Conservation (phyloP, 1,284 basidiomycete species). For the Exsudoporus floridanus region DNA sequence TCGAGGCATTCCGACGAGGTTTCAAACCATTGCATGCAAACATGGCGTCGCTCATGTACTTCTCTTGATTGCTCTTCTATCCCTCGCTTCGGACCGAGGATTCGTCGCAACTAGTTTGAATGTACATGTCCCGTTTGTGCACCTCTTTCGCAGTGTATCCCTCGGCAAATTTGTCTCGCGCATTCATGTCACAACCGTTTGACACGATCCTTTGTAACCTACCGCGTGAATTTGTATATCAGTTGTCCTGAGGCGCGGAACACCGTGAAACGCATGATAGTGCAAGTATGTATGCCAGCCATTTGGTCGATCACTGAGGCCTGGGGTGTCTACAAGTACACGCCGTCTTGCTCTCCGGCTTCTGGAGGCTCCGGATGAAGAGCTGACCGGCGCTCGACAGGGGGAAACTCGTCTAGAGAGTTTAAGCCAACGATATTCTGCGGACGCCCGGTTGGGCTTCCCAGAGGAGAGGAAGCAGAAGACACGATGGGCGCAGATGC, state of each 20-base stretch:
- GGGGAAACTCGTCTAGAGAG: slow-evolving; percentile 11
- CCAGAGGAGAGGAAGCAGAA: background rate
- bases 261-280: background rate
- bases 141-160: background rate
- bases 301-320: background rate
- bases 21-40: slow-evolving; percentile 57
- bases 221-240: slow-evolving; percentile 1
- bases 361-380: background rate
- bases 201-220: slow-evolving; percentile 1
- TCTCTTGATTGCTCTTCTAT: slow-evolving; percentile 40
- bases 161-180: background rate
- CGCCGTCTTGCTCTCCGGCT: slow-evolving; percentile 15
- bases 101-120: background rate
- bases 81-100: background rate
- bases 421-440: slow-evolving; percentile 10
- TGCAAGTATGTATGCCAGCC: background rate
- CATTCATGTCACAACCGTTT: background rate
- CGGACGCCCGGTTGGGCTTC: slow-evolving; percentile 1
- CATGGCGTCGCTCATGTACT: slow-evolving; percentile 63
- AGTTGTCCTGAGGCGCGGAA: background rate
- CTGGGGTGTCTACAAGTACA: slow-evolving; percentile 32
- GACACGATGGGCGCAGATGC: slow-evolving; percentile 2
- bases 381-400: background rate
- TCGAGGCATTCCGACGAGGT: slow-evolving; percentile 52
- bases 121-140: background rate